These are phyloP conservation scores for Flaveria bidentis DNA, from an alignment of 129 eudicot genomes.

Conservation along the genomic window DNA sequence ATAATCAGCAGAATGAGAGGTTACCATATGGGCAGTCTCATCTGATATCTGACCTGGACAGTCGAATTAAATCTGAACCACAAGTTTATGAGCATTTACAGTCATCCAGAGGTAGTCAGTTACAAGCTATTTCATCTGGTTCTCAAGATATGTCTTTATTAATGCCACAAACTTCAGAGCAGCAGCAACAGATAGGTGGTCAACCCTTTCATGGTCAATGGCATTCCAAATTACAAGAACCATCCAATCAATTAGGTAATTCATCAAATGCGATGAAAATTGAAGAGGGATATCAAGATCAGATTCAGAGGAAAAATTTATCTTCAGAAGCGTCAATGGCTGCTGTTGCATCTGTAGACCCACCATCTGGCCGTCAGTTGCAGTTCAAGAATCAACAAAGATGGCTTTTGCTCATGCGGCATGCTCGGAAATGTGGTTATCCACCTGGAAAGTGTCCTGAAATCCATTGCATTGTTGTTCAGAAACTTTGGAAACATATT, in stretches of 20 bases:
- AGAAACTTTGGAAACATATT: conserved; percentile 64
- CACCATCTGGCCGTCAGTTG: conserved; percentile 42
- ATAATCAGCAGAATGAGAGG: conserved; percentile 51
- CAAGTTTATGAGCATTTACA: conserved; percentile 57
- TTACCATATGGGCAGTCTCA: conserved; percentile 49
- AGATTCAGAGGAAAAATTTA: conserved; percentile 52
- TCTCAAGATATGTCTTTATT: conserved; percentile 52
- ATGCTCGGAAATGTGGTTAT: conserved; percentile 72
- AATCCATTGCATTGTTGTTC: conserved; percentile 51
- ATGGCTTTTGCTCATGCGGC: conserved; percentile 86
- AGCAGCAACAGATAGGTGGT: conserved; percentile 44
- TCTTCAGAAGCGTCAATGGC: conserved; percentile 52
- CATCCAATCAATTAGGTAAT: conserved; percentile 40
- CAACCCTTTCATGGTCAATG: conserved; percentile 14
- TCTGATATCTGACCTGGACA: conserved; percentile 43
- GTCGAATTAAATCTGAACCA: conserved; percentile 57
- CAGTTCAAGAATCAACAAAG: conserved; percentile 57
- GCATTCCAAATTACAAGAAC: conserved; percentile 43
- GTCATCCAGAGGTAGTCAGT: conserved; percentile 45
- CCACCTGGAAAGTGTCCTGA: conserved; percentile 75
- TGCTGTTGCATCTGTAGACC: conserved; percentile 38
- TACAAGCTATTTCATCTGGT: conserved; percentile 42
- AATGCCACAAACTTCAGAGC: conserved; percentile 46
- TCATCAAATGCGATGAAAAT: conserved; percentile 46
- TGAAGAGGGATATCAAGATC: conserved; percentile 59